Base-by-base conservation (phyloP, 768 basidiomycete species). In the Wakefieldia striispora region DNA sequence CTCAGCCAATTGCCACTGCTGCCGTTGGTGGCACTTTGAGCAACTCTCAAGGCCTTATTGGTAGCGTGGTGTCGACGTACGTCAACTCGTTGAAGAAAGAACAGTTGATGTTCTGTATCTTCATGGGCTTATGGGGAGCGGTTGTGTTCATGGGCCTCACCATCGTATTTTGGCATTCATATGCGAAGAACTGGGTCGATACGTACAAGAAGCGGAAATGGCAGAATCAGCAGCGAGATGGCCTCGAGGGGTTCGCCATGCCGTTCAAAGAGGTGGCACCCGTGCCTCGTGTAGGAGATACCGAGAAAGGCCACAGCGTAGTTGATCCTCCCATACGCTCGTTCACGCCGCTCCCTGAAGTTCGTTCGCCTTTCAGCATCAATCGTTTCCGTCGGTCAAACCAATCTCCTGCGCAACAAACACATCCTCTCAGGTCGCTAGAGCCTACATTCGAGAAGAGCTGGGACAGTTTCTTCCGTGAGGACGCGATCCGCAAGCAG, bases 91-190 rank as follows among this genome's bases (percentile, higher is more conserved):
- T 98, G 56, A 76, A 82, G 71, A 85, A 86, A 64, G 92, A 97
- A 66, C 82, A 88, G 29, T 65, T 91, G 52, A 89, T 92, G 76
- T 97, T 95, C 64, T 66, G 67, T 2, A 75, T 95, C 55, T 92
- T 97, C 72, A 75, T 95, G 56, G 86, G 71, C 0, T 72, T 97
- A 2, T 98, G 94, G 93, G 79, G 71, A 16, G 35, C 91, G 33
- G 90, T 97, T 39, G 83, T 93, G 24, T 60, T 95, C 50, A 87
- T 95, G 79, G 95, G 80, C 13, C 61, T 91, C 24, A 62, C 62
- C 49, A 70, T 91, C 59, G 71, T 93, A 37, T 71, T 86, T 42
- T 91, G 87, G 87, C 79, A 90, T 61, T 77, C 86, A 4, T 83
- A 80, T 62, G 81, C 76, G 23, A 75, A 70, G 36, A 61, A 64